Evolutionary conservation across 1,139 yeast species (phyloP).

Genomic region (Hansenula lynferdii): DNA sequence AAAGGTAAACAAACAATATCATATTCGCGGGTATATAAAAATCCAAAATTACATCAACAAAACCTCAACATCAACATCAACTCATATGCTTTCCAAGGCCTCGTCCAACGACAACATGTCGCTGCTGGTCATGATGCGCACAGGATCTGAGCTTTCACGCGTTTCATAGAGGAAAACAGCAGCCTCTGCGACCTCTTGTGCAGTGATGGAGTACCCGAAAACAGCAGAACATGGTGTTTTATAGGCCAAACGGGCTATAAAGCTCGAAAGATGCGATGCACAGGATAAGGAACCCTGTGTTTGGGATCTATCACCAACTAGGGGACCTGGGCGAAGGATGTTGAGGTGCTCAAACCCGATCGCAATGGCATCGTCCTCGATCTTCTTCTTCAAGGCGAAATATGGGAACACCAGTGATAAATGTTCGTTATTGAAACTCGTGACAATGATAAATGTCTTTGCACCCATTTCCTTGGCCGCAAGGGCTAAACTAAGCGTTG

Average conservation of each 20-base stretch:
- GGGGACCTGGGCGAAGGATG: conserved; percentile 28
- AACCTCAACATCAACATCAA: too few relatives aligned
- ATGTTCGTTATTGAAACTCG: conserved; percentile 24
- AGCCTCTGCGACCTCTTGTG: conserved; percentile 13
- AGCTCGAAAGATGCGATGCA: conserved; percentile 3
- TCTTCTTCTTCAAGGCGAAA: conserved; percentile 22
- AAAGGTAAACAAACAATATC: too few relatives aligned
- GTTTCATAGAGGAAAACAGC: conserved; percentile 13
- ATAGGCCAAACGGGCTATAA: conserved; percentile 10
- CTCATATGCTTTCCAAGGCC: conserved; percentile 4
- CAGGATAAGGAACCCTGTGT: conserved; percentile 6
- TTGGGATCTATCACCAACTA: conserved; percentile 20
- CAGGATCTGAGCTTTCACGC: neutral
- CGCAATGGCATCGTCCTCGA: conserved; percentile 16
- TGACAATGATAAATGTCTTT: conserved; percentile 17
- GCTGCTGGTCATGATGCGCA: conserved; percentile 4
- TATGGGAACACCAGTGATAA: conserved; percentile 22
- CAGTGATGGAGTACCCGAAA: conserved; percentile 13
- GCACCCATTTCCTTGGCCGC: conserved; percentile 7
- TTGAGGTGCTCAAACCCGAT: conserved; percentile 17
- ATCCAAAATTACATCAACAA: too few relatives aligned
- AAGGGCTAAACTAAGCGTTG: conserved; percentile 10
- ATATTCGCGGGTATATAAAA: too few relatives aligned
- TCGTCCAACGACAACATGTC: conserved; percentile 6
- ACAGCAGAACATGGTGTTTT: conserved; percentile 8